Percentiles rank a stretch among this genome's conserved stretches.
Evolutionary conservation across 306 rosid genomes (phyloP).

Genomic region (Prunus campanulata): DNA sequence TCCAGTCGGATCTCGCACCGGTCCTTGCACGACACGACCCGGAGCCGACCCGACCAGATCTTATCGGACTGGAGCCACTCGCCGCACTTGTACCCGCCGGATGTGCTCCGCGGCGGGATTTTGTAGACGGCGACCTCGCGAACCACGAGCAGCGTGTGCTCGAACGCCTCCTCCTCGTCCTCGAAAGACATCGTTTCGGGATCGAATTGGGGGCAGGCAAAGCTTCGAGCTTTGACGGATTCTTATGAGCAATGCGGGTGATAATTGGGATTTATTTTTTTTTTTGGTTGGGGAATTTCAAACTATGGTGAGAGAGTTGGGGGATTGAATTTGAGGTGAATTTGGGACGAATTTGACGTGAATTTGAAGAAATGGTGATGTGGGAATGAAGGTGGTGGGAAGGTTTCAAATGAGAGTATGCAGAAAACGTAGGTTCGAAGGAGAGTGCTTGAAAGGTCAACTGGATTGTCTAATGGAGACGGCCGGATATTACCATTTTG

Average conservation of each 20-base stretch:
- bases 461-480: neutral
- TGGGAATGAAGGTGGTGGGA: constrained; percentile 27
- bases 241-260: neutral
- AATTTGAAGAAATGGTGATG: constrained; percentile 1
- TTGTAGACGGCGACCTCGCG: constrained; percentile 95
- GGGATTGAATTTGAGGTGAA: constrained; percentile 15
- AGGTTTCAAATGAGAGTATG: constrained; percentile 24
- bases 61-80: constrained; percentile 99
- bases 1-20: constrained; percentile 99
- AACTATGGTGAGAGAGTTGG: neutral
- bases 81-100: constrained; percentile 98
- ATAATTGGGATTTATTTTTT: neutral
- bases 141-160: constrained; percentile 95
- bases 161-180: constrained; percentile 83
- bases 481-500: neutral
- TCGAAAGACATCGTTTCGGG: constrained; percentile 71
- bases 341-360: constrained; percentile 13
- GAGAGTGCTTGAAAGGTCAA: constrained; percentile 32
- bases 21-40: constrained; percentile 83
- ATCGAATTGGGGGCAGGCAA: neutral
- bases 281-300: neutral
- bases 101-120: constrained; percentile 85
- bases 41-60: constrained; percentile 96
- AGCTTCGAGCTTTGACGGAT: neutral
- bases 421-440: constrained; percentile 47